A percentile compares a stretch with the other conserved stretches of the same genome.
phyloP scores from a whole-genome alignment of 257 asterid species.

The Ophiorrhiza pumila region DNA sequence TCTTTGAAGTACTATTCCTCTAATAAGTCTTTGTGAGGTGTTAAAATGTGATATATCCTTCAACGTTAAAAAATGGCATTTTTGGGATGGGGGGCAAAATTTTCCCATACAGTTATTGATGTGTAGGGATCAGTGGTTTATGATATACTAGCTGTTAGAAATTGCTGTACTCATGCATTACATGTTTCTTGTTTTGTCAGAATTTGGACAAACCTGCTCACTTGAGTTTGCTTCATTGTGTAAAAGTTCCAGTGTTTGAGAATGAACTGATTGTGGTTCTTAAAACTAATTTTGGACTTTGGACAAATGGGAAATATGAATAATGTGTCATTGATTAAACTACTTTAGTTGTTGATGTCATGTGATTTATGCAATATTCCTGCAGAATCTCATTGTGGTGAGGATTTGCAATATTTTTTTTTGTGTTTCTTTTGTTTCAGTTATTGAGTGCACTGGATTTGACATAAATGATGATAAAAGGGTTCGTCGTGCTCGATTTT shows the following conservation, averaged over 20 bases:
- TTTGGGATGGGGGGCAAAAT: background rate
- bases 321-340: background rate
- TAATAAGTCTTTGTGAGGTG: background rate
- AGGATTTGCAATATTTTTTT: constrained; percentile 8
- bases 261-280: background rate
- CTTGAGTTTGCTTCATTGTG: background rate
- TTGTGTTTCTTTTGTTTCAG: constrained; percentile 37
- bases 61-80: background rate
- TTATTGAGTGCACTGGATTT: constrained; percentile 76
- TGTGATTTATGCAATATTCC: background rate
- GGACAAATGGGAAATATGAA: background rate
- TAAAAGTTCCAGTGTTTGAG: background rate
- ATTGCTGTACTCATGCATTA: background rate
- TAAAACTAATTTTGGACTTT: background rate
- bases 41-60: background rate
- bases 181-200: background rate
- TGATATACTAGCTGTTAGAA: background rate
- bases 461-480: constrained; percentile 53
- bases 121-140: background rate
- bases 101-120: background rate
- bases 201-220: background rate
- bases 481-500: constrained; percentile 81
- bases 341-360: background rate
- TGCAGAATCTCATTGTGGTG: background rate
- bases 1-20: background rate